Conservation (phyloP, 2,329 filamentous ascomycete genomes). For the Arthrobotrys musiformis region DNA sequence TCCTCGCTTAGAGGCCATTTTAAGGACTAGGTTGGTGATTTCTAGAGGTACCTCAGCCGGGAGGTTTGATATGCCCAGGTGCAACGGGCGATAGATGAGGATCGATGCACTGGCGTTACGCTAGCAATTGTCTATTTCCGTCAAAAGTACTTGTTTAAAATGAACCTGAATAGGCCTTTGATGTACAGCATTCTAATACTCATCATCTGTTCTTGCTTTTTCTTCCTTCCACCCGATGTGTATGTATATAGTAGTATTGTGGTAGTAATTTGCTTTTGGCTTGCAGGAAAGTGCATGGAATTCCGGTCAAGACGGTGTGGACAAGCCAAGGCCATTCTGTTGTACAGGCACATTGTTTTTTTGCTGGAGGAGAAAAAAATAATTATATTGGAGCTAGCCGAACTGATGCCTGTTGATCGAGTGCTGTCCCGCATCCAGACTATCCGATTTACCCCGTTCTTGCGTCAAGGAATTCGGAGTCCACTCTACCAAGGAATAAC, state of each 20-base stretch:
- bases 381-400: background rate
- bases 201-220: background rate
- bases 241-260: background rate
- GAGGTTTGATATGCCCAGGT: background rate
- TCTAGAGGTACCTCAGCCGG: background rate
- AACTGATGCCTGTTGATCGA: background rate
- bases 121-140: conserved; percentile 4
- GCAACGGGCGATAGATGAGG: conserved; percentile 1
- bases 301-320: conserved; percentile 32
- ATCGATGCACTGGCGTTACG: conserved; percentile 36
- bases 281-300: background rate
- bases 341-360: conserved; percentile 9
- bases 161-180: background rate
- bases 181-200: background rate
- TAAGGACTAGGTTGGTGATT: background rate
- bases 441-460: conserved; percentile 26
- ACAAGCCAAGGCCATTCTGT: conserved; percentile 7
- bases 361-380: no score
- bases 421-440: background rate
- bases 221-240: background rate
- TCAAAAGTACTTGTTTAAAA: background rate
- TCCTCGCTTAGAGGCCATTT: background rate
- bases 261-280: background rate
- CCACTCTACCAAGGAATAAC: conserved; percentile 3
- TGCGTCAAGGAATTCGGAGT: conserved; percentile 5